A percentile compares a stretch with the other conserved stretches of the same genome.
Conservation (phyloP, 441 rosid species). For the Kokia cookei region DNA sequence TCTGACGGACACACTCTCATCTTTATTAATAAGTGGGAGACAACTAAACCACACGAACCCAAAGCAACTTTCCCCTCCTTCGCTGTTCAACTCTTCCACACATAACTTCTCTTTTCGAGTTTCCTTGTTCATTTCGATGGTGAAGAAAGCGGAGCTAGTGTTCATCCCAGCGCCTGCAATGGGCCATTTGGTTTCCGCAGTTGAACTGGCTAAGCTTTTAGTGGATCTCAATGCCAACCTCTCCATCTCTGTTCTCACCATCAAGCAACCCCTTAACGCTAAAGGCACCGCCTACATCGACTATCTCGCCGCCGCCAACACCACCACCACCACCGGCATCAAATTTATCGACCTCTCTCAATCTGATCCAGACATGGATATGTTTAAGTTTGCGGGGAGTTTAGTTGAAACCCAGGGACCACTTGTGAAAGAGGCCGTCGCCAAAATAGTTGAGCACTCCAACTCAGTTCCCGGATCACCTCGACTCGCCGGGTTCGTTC, state of each 20-base stretch:
- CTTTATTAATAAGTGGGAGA: no score
- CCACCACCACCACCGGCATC: conserved; percentile 15
- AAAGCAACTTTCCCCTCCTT: not conserved
- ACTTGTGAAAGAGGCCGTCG: conserved; percentile 20
- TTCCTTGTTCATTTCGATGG: not conserved
- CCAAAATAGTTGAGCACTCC: not conserved
- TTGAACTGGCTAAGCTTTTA: conserved; percentile 44
- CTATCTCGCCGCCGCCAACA: conserved; percentile 13
- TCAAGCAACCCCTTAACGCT: conserved; percentile 16
- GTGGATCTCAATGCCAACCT: conserved; percentile 32
- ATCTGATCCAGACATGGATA: not conserved
- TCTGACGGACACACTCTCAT: not conserved
- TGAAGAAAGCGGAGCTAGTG: conserved; percentile 36
- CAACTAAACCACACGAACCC: not conserved
- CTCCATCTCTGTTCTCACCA: conserved; percentile 38
- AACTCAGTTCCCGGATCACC: conserved; percentile 4
- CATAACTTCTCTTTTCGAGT: no score
- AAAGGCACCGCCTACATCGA: not conserved
- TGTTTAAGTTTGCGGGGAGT: not conserved
- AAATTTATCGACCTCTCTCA: conserved; percentile 22
- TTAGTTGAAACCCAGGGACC: conserved; percentile 19
- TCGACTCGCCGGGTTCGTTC: conserved; percentile 25
- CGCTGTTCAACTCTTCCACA: not conserved
- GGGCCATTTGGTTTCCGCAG: conserved; percentile 44
- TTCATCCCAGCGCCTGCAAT: conserved; percentile 42